A percentile compares a stretch with the other conserved stretches of the same genome.
These are phyloP conservation scores for Cyclocybe cylindracea DNA, from an alignment of 768 basidiomycete species.

Conservation along the genomic window DNA sequence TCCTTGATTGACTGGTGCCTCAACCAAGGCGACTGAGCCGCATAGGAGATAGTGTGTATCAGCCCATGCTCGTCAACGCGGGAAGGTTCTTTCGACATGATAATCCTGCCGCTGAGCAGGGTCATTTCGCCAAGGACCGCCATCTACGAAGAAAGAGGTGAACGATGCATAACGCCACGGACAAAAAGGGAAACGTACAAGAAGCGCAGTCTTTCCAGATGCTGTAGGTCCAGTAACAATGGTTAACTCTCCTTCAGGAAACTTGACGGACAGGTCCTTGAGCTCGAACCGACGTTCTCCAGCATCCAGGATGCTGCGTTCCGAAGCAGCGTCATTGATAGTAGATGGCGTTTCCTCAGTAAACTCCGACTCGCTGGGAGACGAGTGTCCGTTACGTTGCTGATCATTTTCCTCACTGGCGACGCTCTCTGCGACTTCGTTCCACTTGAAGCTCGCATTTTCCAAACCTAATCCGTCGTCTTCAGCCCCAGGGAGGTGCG, in stretches of 20 bases:
- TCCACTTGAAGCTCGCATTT: conserved; percentile 65
- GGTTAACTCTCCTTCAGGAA: conserved; percentile 72
- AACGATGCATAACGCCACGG: background rate
- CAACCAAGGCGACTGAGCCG: conserved; percentile 72
- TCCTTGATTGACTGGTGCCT: conserved; percentile 74
- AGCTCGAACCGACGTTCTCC: conserved; percentile 65
- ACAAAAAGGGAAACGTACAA: conserved; percentile 41
- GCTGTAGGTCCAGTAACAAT: conserved; percentile 81
- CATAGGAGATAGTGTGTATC: conserved; percentile 68
- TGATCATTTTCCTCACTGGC: conserved; percentile 25
- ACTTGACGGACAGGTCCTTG: conserved; percentile 61
- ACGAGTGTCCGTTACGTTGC: conserved; percentile 2
- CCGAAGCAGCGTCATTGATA: conserved; percentile 21
- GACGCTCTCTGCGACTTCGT: conserved; percentile 38
- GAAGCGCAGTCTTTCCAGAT: conserved; percentile 78
- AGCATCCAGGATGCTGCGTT: conserved; percentile 17
- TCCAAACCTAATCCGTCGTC: conserved; percentile 55
- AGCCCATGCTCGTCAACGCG: conserved; percentile 60
- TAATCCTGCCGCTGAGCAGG: conserved; percentile 44
- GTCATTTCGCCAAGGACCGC: conserved; percentile 77
- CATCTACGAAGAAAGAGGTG: conserved; percentile 42
- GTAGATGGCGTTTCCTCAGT: conserved; percentile 21
- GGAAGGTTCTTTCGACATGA: conserved; percentile 66
- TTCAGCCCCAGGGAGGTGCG: conserved; percentile 27
- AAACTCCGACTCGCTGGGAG: conserved; percentile 15